Evolutionary conservation across 2,329 filamentous ascomycete genomes (phyloP).

Genomic region (Xylaria sp.): DNA sequence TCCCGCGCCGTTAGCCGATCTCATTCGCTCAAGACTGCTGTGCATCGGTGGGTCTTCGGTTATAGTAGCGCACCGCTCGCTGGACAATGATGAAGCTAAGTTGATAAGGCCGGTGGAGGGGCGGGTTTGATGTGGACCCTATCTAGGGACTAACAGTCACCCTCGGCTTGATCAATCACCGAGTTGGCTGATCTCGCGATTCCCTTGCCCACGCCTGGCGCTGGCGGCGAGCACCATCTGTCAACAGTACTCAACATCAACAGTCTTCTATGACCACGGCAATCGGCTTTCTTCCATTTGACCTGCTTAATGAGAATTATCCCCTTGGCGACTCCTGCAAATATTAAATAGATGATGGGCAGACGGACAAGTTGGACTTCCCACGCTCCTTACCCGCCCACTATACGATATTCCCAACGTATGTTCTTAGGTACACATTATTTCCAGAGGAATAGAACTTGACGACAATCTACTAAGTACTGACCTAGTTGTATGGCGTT

Average conservation of each 20-base stretch:
- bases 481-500: not conserved
- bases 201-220: not conserved
- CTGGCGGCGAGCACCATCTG: not conserved
- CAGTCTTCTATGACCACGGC: too few species aligned
- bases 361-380: too few species aligned
- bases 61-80: not conserved
- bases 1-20: conserved; percentile 21
- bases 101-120: conserved; percentile 17
- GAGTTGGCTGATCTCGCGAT: conserved; percentile 18
- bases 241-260: too few species aligned
- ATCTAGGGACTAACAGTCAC: too few species aligned
- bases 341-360: too few species aligned
- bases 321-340: too few species aligned
- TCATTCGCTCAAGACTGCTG: conserved; percentile 2
- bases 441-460: conserved; percentile 6
- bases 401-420: not conserved
- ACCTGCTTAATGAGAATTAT: too few species aligned
- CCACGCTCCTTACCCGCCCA: too few species aligned
- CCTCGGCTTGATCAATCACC: conserved; percentile 39
- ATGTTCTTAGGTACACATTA: not conserved
- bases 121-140: conserved; percentile 9
- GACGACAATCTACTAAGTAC: not conserved
- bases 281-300: too few species aligned
- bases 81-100: conserved; percentile 14
- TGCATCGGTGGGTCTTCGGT: not conserved